Base-by-base conservation (phyloP, 768 basidiomycete genomes). In the Hysterangium stoloniferum region DNA sequence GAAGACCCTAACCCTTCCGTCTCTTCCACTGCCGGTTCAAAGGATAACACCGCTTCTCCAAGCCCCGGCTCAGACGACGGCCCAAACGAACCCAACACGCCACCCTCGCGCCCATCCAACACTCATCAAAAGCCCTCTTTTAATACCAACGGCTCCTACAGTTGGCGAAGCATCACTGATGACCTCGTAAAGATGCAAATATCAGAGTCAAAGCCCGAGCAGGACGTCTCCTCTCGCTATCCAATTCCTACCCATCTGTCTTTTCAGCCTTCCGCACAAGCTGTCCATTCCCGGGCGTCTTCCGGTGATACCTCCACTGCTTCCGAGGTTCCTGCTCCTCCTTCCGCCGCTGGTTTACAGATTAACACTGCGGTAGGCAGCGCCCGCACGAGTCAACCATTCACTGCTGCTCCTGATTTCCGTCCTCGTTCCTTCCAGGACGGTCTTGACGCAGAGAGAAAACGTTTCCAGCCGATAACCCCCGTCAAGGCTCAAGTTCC, bases 201-300 rank as follows among this genome's bases (percentile, higher is more conserved):
- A 86, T 57, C 67, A 76, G 15, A 88, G 85, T 59, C 84, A 84
- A 81, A 48, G 67, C 13, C 44, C 29, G 25, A 27, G 9, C 20
- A 15, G 20, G 46, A 35, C 20, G 46, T 35, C 31, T 13, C 19
- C 31, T 20, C 12, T 22, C 20, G 27, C 8, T 22, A 22, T 25
- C 12, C 42, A 13, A 44, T 29, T 7, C 42, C 22, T 22, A 40
- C 8, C 17, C 37, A 40, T 22, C 37, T 40, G 8, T 7, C 6
- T 6, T 40, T 40, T 22, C 42, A 22, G 20, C 44, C 27, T 31
- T n/a, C n/a, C n/a, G n/a, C n/a, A n/a, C n/a, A n/a, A n/a, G 49
- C 58, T 17, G 80, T 82, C 55, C 86, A 88, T 65, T 88, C 86
- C 55, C 80, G 86, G 48, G 87, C 83, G 46, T 87, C 86, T 24